These are phyloP conservation scores for Xylaria bambusicola DNA, from an alignment of 495 filamentous ascomycete species.

Conservation along the genomic window DNA sequence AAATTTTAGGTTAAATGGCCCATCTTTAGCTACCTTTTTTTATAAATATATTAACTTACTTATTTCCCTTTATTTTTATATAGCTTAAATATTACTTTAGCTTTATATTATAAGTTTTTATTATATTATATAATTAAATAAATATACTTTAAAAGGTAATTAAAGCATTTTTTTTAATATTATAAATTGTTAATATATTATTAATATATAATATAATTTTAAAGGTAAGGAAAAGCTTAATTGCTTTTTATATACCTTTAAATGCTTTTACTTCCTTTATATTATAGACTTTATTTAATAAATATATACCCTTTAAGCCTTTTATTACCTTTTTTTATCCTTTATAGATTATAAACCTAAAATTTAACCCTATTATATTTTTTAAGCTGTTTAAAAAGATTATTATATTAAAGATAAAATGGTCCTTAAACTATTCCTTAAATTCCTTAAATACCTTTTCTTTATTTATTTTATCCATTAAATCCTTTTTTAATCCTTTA, in stretches of 20 bases:
- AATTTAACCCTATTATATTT: background rate
- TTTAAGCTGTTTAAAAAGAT: background rate
- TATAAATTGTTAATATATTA: conserved; percentile 18
- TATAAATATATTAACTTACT: conserved; percentile 17
- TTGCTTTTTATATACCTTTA: background rate
- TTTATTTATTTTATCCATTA: conserved; percentile 22
- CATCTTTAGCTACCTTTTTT: conserved; percentile 4
- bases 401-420: conserved; percentile 21
- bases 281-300: background rate
- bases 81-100: conserved; percentile 18
- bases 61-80: too few relatives aligned
- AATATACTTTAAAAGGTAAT: conserved; percentile 20
- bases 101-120: conserved; percentile 21
- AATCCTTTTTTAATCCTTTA: conserved; percentile 20
- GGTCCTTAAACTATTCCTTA: conserved; percentile 22
- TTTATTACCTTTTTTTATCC: too few relatives aligned
- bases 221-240: background rate
- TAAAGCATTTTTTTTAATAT: conserved; percentile 18
- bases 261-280: background rate
- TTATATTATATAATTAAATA: conserved; percentile 25
- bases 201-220: background rate
- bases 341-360: background rate
- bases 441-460: conserved; percentile 12
- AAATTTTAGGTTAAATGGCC: too few relatives aligned
- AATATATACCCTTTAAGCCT: too few relatives aligned